Percentiles rank a stretch among this genome's conserved stretches.
Evolutionary conservation across 78 protist genomes (phyloP).

Genomic region (Isochrysis galbana): DNA sequence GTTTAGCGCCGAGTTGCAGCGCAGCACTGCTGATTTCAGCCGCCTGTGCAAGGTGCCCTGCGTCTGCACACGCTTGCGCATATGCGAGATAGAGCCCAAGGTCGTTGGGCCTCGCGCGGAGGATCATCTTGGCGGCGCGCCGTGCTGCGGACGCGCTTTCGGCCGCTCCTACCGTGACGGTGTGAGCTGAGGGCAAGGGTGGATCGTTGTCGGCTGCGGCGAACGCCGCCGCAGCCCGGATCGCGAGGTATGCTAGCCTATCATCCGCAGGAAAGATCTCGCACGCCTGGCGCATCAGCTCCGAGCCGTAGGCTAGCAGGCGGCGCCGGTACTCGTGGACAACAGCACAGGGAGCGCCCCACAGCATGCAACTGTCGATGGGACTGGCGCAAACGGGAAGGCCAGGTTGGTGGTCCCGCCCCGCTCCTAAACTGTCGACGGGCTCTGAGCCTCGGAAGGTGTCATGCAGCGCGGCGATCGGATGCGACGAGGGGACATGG

Average conservation of each 20-base stretch:
- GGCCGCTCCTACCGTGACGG: neutral
- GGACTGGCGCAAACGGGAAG: too few relatives aligned
- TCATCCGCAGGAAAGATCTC: neutral
- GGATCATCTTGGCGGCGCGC: neutral
- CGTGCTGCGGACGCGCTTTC: neutral
- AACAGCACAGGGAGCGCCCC: too few relatives aligned
- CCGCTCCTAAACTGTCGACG: too few relatives aligned
- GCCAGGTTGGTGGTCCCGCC: too few relatives aligned
- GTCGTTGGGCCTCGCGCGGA: neutral
- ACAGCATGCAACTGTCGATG: too few relatives aligned
- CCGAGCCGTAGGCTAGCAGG: neutral
- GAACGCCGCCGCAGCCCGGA: neutral
- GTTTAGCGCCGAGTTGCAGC: neutral
- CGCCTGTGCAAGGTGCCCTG: neutral
- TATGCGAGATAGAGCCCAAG: neutral
- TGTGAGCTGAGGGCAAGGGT: neutral
- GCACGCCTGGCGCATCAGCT: neutral
- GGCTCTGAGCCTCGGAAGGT: too few relatives aligned
- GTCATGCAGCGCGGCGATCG: too few relatives aligned
- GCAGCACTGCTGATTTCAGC: neutral
- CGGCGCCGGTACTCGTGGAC: too few relatives aligned
- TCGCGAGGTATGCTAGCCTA: neutral
- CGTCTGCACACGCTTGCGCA: neutral
- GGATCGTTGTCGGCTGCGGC: neutral
- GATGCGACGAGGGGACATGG: too few relatives aligned